These are phyloP conservation scores for Gnaphalium uliginosum DNA, from an alignment of 129 eudicot genomes.

Conservation along the genomic window DNA sequence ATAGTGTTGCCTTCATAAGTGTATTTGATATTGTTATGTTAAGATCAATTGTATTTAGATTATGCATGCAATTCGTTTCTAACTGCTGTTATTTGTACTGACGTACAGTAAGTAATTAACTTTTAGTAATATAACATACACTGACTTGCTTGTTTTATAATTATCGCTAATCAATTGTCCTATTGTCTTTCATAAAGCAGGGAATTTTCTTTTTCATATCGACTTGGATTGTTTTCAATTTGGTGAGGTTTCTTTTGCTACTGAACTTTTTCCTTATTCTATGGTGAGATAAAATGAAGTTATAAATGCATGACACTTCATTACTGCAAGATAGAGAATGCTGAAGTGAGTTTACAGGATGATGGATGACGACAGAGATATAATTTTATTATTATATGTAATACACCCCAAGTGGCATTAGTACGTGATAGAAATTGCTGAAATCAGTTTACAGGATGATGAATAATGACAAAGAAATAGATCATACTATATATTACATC, in stretches of 20 bases:
- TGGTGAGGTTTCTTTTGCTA: neutral
- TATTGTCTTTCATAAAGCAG: neutral
- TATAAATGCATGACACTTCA: neutral
- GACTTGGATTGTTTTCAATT: neutral
- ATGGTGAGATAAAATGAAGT: neutral
- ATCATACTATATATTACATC: neutral
- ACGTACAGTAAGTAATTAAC: neutral
- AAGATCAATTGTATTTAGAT: neutral
- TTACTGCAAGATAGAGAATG: neutral
- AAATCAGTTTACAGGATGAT: constrained; percentile 7
- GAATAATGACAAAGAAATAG: constrained; percentile 4
- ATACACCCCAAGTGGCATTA: neutral
- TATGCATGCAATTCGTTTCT: neutral
- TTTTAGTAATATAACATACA: neutral
- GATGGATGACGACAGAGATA: neutral
- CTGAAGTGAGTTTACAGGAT: constrained; percentile 10
- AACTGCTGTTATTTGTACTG: neutral
- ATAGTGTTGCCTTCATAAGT: neutral
- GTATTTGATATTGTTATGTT: neutral
- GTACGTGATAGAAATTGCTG: neutral
- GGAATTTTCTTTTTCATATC: neutral
- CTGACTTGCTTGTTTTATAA: neutral
- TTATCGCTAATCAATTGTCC: neutral
- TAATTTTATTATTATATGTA: neutral
- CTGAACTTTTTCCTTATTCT: neutral